These are phyloP conservation scores for Phytophthora chlamydospora DNA, from an alignment of 352 stramenopile species.

Conservation along the genomic window DNA sequence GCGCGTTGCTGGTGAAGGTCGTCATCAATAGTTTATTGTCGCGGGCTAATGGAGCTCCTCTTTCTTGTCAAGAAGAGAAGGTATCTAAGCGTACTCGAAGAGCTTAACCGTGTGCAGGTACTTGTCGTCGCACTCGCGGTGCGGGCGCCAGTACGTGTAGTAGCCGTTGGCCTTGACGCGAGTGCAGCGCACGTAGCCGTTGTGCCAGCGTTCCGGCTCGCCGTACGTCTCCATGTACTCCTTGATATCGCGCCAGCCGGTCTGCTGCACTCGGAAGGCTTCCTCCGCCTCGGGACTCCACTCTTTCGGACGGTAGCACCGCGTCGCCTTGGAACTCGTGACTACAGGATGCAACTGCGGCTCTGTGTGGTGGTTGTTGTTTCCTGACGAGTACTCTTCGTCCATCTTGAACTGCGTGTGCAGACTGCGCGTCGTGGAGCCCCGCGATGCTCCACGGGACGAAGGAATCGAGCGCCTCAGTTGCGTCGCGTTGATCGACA, in stretches of 20 bases:
- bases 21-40: slow-evolving; percentile 24
- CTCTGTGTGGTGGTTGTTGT: slow-evolving; percentile 28
- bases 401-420: slow-evolving; percentile 65
- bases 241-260: slow-evolving; percentile 76
- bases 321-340: slow-evolving; percentile 58
- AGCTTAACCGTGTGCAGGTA: slow-evolving; percentile 82
- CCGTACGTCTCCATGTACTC: slow-evolving; percentile 85
- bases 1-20: not conserved
- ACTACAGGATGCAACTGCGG: slow-evolving; percentile 42
- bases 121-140: slow-evolving; percentile 84
- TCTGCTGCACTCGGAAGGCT: slow-evolving; percentile 77
- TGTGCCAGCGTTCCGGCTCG: slow-evolving; percentile 74
- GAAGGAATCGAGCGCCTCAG: slow-evolving; percentile 43
- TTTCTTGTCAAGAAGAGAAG: not conserved
- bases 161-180: slow-evolving; percentile 84
- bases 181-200: slow-evolving; percentile 79
- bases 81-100: slow-evolving; percentile 67
- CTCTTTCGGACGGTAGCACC: slow-evolving; percentile 71
- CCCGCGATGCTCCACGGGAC: slow-evolving; percentile 42
- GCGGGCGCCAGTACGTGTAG: slow-evolving; percentile 80
- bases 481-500: slow-evolving; percentile 43
- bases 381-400: slow-evolving; percentile 40
- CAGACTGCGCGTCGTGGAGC: slow-evolving; percentile 19
- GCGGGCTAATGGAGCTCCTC: slow-evolving; percentile 11
- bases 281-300: slow-evolving; percentile 75